Evolutionary conservation across 495 filamentous ascomycete species (phyloP).

Genomic region (Penicillium bovifimosum): DNA sequence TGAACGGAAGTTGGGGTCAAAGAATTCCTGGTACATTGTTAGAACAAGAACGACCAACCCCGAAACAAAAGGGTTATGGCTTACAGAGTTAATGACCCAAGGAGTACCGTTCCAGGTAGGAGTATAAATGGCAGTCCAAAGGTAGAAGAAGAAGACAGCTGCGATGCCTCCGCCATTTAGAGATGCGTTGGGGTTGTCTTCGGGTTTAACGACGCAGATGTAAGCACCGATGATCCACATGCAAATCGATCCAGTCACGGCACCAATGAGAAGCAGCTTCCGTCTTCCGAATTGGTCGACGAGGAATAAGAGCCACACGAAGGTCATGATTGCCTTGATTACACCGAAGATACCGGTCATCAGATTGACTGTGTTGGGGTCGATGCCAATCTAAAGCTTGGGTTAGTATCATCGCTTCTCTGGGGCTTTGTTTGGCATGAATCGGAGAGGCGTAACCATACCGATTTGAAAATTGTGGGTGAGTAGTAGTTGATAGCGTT

Average conservation of each 20-base stretch:
- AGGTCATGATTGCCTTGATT: constrained; percentile 52
- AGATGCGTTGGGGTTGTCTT: constrained; percentile 29
- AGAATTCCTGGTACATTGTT: constrained; percentile 42
- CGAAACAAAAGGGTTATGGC: not conserved
- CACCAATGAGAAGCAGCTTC: constrained; percentile 63
- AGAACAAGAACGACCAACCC: not conserved
- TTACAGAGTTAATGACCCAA: constrained; percentile 55
- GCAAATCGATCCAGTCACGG: constrained; percentile 58
- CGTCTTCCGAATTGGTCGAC: constrained; percentile 66
- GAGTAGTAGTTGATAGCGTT: constrained; percentile 66
- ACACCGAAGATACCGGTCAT: constrained; percentile 49
- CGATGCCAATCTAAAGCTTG: constrained; percentile 43
- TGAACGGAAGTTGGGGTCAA: constrained; percentile 55
- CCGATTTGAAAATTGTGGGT: constrained; percentile 51
- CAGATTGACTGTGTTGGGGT: constrained; percentile 31
- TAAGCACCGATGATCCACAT: constrained; percentile 69
- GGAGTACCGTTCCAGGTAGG: constrained; percentile 68
- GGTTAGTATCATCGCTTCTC: not conserved
- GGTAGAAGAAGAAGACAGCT: constrained; percentile 71
- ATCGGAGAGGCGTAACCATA: not conserved
- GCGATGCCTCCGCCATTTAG: constrained; percentile 55
- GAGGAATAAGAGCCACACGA: constrained; percentile 60
- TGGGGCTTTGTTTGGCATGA: not conserved
- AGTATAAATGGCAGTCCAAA: constrained; percentile 71
- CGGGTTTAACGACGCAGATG: constrained; percentile 57